Conservation (phyloP, 2,329 filamentous ascomycete genomes). For the Pseudocercospora fuligena region DNA sequence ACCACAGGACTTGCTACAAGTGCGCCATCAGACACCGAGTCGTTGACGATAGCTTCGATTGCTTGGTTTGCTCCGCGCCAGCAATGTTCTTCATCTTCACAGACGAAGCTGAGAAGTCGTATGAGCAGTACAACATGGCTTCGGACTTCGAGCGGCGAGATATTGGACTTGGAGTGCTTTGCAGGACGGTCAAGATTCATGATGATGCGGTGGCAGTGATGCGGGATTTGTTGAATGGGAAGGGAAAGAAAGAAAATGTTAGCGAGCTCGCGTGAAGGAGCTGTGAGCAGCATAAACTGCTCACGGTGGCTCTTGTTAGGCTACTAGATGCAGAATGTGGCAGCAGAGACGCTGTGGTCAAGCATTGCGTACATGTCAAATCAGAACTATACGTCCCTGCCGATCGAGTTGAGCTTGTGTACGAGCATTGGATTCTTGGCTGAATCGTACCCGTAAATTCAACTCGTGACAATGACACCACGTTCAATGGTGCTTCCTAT, state of each 20-base stretch:
- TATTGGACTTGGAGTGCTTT: background rate
- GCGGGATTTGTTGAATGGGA: background rate
- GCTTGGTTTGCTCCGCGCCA: background rate
- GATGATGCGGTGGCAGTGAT: background rate
- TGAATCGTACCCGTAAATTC: background rate
- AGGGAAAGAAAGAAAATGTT: background rate
- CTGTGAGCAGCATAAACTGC: background rate
- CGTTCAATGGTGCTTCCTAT: background rate
- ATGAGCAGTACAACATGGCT: background rate
- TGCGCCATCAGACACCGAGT: background rate
- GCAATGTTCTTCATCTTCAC: slow-evolving; percentile 6
- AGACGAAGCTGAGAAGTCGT: background rate
- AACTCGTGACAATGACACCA: background rate
- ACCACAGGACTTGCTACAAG: slow-evolving; percentile 9
- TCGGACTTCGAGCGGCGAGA: background rate
- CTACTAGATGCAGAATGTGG: background rate
- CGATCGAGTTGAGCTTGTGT: background rate
- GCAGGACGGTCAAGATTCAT: background rate
- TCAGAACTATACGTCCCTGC: background rate
- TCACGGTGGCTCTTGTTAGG: background rate
- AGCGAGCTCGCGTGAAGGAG: background rate
- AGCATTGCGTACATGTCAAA: background rate
- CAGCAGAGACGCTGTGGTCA: background rate
- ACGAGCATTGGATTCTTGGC: background rate
- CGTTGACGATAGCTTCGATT: background rate